These are phyloP conservation scores for Euphorbia pulcherrima DNA, from an alignment of 345 rosid genomes.

Conservation along the genomic window DNA sequence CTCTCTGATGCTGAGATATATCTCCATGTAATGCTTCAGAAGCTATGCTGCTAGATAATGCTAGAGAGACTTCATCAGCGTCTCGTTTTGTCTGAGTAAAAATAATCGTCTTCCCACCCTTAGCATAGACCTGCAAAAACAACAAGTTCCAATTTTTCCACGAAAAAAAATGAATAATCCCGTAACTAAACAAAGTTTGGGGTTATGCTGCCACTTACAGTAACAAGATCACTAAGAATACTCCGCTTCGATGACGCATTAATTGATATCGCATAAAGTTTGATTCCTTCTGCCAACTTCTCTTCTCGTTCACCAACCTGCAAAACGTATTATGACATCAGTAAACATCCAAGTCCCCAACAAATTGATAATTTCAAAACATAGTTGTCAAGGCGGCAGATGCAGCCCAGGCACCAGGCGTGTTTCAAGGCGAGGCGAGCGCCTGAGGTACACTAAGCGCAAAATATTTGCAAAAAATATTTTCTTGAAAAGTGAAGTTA, in stretches of 20 bases:
- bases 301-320: constrained; percentile 96
- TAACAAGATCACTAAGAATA: constrained; percentile 84
- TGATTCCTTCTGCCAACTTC: constrained; percentile 92
- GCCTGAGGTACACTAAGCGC: too few relatives aligned
- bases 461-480: too few relatives aligned
- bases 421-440: too few relatives aligned
- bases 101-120: constrained; percentile 97
- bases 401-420: too few relatives aligned
- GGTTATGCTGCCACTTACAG: constrained; percentile 39
- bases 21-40: constrained; percentile 98
- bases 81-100: constrained; percentile 93
- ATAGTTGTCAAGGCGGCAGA: too few relatives aligned
- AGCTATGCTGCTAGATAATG: constrained; percentile 75
- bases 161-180: not conserved
- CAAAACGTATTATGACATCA: not conserved
- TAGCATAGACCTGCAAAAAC: constrained; percentile 72
- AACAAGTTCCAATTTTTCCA: constrained; percentile 1
- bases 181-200: not conserved
- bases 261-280: constrained; percentile 75
- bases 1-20: constrained; percentile 98
- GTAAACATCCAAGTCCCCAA: not conserved
- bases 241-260: constrained; percentile 76
- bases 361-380: not conserved
- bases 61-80: constrained; percentile 89
- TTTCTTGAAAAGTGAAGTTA: too few relatives aligned